Evolutionary conservation across 2,329 filamentous ascomycete genomes (phyloP).

Genomic region (Botrytis porri): DNA sequence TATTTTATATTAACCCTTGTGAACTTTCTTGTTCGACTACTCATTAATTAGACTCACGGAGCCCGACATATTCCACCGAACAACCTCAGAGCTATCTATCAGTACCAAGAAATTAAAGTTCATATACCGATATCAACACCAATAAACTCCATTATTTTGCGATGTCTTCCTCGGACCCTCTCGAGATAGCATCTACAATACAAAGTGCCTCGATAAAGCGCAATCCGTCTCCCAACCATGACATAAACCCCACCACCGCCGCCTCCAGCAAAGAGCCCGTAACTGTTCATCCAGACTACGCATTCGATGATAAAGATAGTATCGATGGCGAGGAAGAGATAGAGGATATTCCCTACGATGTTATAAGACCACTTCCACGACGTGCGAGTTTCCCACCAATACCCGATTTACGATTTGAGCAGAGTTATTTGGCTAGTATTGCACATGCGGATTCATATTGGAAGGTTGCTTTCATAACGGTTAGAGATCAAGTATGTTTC

Average conservation of each 20-base stretch:
- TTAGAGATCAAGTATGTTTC: constrained; percentile 74
- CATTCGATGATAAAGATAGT: constrained; percentile 41
- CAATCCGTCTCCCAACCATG: constrained; percentile 67
- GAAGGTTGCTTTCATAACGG: constrained; percentile 77
- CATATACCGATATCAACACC: constrained; percentile 3
- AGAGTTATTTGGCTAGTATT: constrained; percentile 94
- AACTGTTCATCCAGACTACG: constrained; percentile 39
- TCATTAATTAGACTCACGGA: no score
- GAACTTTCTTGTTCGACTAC: no score
- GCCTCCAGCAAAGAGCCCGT: constrained; percentile 65
- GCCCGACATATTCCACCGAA: constrained; percentile 4
- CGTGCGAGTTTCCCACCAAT: constrained; percentile 59
- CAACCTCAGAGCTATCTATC: constrained; percentile 6
- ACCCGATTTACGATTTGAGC: constrained; percentile 92
- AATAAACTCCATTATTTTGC: constrained; percentile 15
- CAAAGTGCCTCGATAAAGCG: constrained; percentile 77
- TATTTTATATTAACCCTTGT: no score
- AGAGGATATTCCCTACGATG: constrained; percentile 67
- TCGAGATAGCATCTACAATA: constrained; percentile 73
- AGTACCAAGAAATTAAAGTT: neutral
- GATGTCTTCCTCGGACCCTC: constrained; percentile 44
- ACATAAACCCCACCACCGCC: constrained; percentile 77
- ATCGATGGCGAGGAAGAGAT: constrained; percentile 47
- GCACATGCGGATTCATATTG: constrained; percentile 75
- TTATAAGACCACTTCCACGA: constrained; percentile 55